Percentiles rank a stretch among this genome's conserved stretches.
phyloP scores from a whole-genome alignment of 2,329 filamentous ascomycete species.

The Trichoderma afroharzianum region DNA sequence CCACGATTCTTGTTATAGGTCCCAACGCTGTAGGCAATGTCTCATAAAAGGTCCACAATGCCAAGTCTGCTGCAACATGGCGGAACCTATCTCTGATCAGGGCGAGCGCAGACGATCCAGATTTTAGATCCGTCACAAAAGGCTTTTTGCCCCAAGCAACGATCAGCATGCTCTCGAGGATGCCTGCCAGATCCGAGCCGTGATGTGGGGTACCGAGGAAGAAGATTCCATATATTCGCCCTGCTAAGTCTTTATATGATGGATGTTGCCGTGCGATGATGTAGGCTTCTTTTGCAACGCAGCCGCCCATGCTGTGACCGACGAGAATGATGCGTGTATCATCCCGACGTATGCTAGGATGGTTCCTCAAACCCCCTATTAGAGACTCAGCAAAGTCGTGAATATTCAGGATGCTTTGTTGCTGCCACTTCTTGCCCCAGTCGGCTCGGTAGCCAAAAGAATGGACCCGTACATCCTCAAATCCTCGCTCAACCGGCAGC shows the following conservation, averaged over 20 bases:
- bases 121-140: constrained; percentile 1
- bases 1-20: not conserved
- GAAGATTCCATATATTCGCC: constrained; percentile 13
- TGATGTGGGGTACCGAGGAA: constrained; percentile 18
- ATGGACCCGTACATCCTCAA: constrained; percentile 12
- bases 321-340: constrained; percentile 1
- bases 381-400: constrained; percentile 15
- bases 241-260: constrained; percentile 2
- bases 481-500: constrained; percentile 9
- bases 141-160: constrained; percentile 4
- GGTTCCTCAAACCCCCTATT: not conserved
- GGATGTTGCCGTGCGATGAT: constrained; percentile 11
- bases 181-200: constrained; percentile 1
- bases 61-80: constrained; percentile 3
- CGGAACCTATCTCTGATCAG: constrained; percentile 7
- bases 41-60: constrained; percentile 15
- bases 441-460: constrained; percentile 11
- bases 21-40: not conserved
- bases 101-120: not conserved
- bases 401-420: not conserved
- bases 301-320: constrained; percentile 17
- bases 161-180: not conserved
- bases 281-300: constrained; percentile 13
- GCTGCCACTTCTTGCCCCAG: constrained; percentile 6
- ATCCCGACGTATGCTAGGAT: not conserved